Evolutionary conservation across 2,329 filamentous ascomycete species (phyloP), one percentile per base, ranked within the genome.

Genomic region (Coleophoma crateriformis): DNA sequence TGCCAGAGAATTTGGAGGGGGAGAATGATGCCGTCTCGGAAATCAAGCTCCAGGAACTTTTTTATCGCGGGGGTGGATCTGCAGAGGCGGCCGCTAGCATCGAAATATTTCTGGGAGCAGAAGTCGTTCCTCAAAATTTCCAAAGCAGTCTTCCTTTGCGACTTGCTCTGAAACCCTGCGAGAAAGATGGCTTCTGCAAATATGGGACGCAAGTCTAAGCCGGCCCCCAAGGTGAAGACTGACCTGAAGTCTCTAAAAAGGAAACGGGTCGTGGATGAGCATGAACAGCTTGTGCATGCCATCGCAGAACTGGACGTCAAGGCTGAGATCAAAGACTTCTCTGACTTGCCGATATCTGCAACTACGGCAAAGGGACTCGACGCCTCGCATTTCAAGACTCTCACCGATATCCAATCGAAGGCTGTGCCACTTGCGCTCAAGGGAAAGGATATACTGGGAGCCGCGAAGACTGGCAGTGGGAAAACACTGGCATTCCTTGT

Each of bases 401-500:
- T 96, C 58, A 99, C 94, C 54, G 91, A 96, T 57, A 88, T 99
- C 61, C 94, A 99, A 72, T 79, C 86, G 45, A 85, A 85, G 63
- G 90, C 91, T n/a, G 86, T 99, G 52, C 90, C 89, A 6, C 77
- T 90, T 53, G 91, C 89, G 8, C 78, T 99, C 55, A 88, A 95
- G 68, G 88, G 89, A 50, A 75, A 76, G 51, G 94, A 99, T 67
- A 88, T 99, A 38, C 82, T 99, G 38, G 94, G 91, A 39, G 94
- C 94, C 5, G 94, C 94, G 38, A 96, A 95, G 71, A 97, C 92
- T 0, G 92, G 92, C 46, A 95, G 88, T 64, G 92, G 92, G 63
- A 97, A 97, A 74, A 97, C 92, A 0, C 76, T 99, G 20, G 89
- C 94, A 0, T 99, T 99, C 66, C 72, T 99, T 7, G 74, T 97